Base-by-base conservation (phyloP, 208 protist genomes). In the Endotrypanum monterogeii region DNA sequence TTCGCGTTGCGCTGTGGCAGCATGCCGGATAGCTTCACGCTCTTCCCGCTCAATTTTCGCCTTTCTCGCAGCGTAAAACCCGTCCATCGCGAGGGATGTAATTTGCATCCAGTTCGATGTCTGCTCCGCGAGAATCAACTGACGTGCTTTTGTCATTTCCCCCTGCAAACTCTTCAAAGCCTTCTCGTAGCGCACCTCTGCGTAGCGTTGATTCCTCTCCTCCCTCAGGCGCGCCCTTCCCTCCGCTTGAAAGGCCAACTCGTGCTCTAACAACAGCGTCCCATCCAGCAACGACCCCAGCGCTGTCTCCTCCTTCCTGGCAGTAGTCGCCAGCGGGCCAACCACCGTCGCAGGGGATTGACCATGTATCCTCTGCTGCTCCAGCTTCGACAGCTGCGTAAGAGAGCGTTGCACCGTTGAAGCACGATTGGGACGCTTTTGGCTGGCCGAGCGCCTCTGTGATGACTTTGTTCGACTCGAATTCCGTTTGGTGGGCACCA, bases 51-150 rank as follows among this genome's bases (percentile, higher is more conserved):
- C 14, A 3, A 77, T 65, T 8, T 58, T 55, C 30, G 28, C 65
- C 8, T 78, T 50, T 44, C 66, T 58, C n/a, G 83, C 84, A 1
- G 79, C 73, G 69, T 88, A 84, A 7, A 79, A 41, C 8, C 76
- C 79, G 39, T 91, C 85, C 44, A 92, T 73, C 14, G 32, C 39
- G 3, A 66, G 62, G 7, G 71, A 65, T 0, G 82, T 67, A 9
- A 92, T 67, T n/a, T 83, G 73, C 73, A 87, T 57, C 83, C 83
- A 87, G 46, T 61, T 67, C 20, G 68, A 35, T 6, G 81, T 56
- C 71, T 92, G 85, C 63, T 85, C 83, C 1, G 69, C 76, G 39
- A 84, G 74, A 37, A 94, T 78, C 18, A 80, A 74, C 44, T 79
- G 71, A 28, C 85, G 85, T 8, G 52, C 75, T 9, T 69, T 62